Percentiles rank a stretch among this genome's conserved stretches.
Evolutionary conservation across 1,284 basidiomycete genomes (phyloP).

Genomic region (Ganoderma boninense): DNA sequence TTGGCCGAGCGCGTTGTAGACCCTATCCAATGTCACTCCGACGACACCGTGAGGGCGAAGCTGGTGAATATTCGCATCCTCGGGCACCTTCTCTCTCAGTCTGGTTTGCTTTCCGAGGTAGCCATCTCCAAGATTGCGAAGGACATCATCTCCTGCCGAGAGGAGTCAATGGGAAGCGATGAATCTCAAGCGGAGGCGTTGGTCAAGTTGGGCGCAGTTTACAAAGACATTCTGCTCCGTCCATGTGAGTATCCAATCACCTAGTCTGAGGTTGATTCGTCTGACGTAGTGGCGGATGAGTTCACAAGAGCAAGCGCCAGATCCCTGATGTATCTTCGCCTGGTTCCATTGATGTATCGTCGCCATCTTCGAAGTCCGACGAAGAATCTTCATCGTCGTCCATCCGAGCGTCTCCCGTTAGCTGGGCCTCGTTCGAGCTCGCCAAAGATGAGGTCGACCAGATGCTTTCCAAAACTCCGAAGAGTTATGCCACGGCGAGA

Average conservation of each 20-base stretch:
- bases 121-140: background rate
- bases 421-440: background rate
- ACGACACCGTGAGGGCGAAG: background rate
- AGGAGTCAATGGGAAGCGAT: background rate
- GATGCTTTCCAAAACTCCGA: background rate
- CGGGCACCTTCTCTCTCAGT: background rate
- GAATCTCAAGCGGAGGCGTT: background rate
- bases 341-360: background rate
- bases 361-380: background rate
- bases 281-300: background rate
- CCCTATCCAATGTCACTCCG: background rate
- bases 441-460: background rate
- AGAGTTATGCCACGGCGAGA: background rate
- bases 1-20: background rate
- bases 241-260: background rate
- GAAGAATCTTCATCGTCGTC: too few relatives aligned
- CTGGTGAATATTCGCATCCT: constrained; percentile 6
- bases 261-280: background rate
- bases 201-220: background rate
- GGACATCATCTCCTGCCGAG: background rate
- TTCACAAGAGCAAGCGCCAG: background rate
- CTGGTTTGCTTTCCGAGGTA: background rate
- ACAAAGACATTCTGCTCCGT: background rate
- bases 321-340: too few relatives aligned
- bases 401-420: too few relatives aligned